These are phyloP conservation scores for Globomyces sp. DNA, from an alignment of 371 early-diverging fungal genomes.

Conservation along the genomic window DNA sequence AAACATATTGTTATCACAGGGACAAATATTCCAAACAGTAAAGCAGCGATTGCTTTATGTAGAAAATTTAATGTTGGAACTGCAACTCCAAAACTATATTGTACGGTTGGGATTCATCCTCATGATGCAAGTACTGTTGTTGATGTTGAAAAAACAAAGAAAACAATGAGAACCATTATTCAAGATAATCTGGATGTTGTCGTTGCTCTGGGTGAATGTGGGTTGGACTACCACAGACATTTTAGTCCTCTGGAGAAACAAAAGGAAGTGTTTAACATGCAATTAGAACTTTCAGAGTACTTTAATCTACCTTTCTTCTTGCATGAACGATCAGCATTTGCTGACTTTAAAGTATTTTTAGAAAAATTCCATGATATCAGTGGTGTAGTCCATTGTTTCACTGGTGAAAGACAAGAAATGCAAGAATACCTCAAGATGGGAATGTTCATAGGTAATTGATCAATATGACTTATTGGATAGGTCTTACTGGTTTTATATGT, in stretches of 20 bases:
- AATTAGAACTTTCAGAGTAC: neutral
- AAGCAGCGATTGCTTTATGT: slow-evolving; percentile 36
- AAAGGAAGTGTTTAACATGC: slow-evolving; percentile 59
- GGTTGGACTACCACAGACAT: slow-evolving; percentile 88
- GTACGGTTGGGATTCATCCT: slow-evolving; percentile 26
- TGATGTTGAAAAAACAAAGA: slow-evolving; percentile 24
- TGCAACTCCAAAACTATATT: neutral
- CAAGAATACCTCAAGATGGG: slow-evolving; percentile 63
- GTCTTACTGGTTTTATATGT: slow-evolving; percentile 92
- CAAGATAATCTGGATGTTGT: slow-evolving; percentile 36
- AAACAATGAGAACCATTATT: neutral
- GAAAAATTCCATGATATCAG: slow-evolving; percentile 63
- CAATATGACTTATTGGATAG: slow-evolving; percentile 27
- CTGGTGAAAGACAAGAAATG: slow-evolving; percentile 82
- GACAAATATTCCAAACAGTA: slow-evolving; percentile 62
- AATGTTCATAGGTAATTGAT: slow-evolving; percentile 63
- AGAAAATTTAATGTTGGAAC: neutral
- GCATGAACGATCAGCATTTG: slow-evolving; percentile 9
- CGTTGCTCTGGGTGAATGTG: slow-evolving; percentile 92
- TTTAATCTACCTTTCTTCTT: neutral
- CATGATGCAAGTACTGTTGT: slow-evolving; percentile 7
- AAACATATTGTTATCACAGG: slow-evolving; percentile 72
- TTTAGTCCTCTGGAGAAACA: slow-evolving; percentile 87
- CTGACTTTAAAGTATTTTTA: slow-evolving; percentile 49
- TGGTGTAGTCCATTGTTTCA: slow-evolving; percentile 97